These are phyloP conservation scores for Aeschynomene evenia DNA, from an alignment of 306 rosid species.

Conservation along the genomic window DNA sequence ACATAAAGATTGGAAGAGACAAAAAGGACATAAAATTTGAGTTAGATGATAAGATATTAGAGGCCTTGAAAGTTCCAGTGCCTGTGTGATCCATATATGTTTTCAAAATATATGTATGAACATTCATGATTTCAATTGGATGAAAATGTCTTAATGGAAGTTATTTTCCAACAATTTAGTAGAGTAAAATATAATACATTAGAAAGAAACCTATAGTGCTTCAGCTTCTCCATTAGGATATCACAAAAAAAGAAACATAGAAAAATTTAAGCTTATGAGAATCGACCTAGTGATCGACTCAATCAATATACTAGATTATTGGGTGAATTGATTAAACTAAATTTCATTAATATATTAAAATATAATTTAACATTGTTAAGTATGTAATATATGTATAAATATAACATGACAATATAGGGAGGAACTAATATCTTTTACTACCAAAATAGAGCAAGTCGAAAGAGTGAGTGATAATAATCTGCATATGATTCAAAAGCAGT, in stretches of 20 bases:
- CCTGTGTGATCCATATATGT: constrained; percentile 47
- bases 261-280: no score
- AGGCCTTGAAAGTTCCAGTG: constrained; percentile 72
- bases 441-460: not conserved
- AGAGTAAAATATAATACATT: no score
- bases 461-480: not conserved
- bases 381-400: no score
- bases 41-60: constrained; percentile 78
- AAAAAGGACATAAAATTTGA: constrained; percentile 73
- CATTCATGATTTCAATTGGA: no score
- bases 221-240: not conserved
- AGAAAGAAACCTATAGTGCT: not conserved
- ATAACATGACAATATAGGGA: no score
- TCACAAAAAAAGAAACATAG: no score
- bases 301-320: no score
- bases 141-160: not conserved
- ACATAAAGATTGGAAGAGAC: constrained; percentile 83
- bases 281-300: no score
- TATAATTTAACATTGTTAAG: no score
- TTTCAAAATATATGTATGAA: not conserved
- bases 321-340: no score
- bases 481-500: constrained; percentile 1
- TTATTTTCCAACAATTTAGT: no score
- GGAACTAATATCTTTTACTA: not conserved
- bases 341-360: no score